Percentiles rank a stretch among this genome's conserved stretches.
Conservation (phyloP, 257 asterid genomes). For the Schizonepeta tenuifolia region DNA sequence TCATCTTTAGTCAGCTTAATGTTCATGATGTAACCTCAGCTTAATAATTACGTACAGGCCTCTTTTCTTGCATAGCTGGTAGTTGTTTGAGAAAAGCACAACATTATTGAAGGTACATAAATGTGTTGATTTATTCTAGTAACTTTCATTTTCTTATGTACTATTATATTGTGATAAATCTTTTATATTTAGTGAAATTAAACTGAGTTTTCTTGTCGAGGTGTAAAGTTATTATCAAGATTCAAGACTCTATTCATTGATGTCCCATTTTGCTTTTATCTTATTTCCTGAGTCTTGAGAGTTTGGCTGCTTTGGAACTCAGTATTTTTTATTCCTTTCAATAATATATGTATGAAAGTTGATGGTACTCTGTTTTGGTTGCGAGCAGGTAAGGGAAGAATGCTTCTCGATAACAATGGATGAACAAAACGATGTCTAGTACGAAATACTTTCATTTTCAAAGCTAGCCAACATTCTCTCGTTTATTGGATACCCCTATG, state of each 20-base stretch:
- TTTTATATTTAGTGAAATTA: no score
- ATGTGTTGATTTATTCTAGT: no score
- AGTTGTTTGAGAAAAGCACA: no score
- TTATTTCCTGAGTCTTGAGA: not conserved
- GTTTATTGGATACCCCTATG: constrained; percentile 78
- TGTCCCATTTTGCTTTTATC: not conserved
- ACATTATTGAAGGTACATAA: no score
- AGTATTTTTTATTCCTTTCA: not conserved
- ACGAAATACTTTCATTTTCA: constrained; percentile 82
- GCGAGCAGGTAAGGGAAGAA: constrained; percentile 91
- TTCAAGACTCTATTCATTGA: not conserved
- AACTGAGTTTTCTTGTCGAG: not conserved
- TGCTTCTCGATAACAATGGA: constrained; percentile 92
- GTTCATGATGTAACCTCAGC: no score
- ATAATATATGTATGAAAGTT: not conserved
- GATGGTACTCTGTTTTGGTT: constrained; percentile 28
- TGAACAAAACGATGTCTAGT: constrained; percentile 85
- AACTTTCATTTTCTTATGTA: no score
- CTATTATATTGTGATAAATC: no score
- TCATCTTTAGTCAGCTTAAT: no score
- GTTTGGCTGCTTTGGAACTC: not conserved
- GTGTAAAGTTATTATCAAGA: not conserved
- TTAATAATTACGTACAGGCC: no score
- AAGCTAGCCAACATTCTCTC: constrained; percentile 70
- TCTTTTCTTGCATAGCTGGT: no score